phyloP scores from a whole-genome alignment of 306 rosid species.

The Ammopiptanthus mongolicus region DNA sequence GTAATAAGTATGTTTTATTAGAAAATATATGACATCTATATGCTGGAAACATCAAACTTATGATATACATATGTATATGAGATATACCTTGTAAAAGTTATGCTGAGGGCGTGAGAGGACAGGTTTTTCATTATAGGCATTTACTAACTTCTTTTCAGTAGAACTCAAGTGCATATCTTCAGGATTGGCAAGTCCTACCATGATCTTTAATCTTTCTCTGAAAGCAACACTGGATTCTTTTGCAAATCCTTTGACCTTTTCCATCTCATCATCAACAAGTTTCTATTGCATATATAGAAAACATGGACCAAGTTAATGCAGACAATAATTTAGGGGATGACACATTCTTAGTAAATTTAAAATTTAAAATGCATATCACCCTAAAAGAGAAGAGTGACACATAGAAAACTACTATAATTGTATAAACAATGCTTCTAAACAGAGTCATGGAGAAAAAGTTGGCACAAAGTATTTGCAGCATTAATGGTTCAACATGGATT shows the following conservation, averaged over 20 bases:
- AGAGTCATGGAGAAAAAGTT: not conserved
- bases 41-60: not conserved
- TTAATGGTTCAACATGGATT: not conserved
- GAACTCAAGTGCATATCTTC: constrained; percentile 81
- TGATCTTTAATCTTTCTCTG: constrained; percentile 86
- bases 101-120: constrained; percentile 97
- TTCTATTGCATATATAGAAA: constrained; percentile 44
- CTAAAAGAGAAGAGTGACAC: not conserved
- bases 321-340: not conserved
- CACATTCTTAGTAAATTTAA: not conserved
- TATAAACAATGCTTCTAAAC: not conserved
- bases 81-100: constrained; percentile 62
- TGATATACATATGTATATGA: not conserved
- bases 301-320: not conserved
- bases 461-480: not conserved
- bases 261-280: constrained; percentile 78
- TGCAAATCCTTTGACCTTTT: constrained; percentile 84
- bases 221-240: constrained; percentile 66
- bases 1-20: not conserved
- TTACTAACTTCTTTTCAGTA: constrained; percentile 71
- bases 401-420: not conserved
- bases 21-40: not conserved
- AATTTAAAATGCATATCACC: not conserved
- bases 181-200: constrained; percentile 84
- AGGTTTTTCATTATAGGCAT: constrained; percentile 84